Conservation (phyloP, 2,329 filamentous ascomycete genomes). For the Corynespora cassiicola region DNA sequence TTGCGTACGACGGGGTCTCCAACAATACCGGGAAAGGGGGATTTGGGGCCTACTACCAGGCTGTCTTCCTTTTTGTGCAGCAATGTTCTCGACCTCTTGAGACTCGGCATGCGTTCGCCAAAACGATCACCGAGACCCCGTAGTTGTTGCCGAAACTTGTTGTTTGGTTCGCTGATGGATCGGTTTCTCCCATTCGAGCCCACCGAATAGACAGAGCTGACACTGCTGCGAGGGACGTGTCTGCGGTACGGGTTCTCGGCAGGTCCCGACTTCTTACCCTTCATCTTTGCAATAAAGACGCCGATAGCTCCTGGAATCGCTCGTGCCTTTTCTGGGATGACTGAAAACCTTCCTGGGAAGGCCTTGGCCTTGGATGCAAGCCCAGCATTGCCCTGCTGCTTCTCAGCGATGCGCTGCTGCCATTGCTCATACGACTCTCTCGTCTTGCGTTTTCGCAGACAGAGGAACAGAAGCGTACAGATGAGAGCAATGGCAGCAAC, state of each 20-base stretch:
- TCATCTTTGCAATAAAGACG: conserved; percentile 33
- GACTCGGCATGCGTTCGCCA: conserved; percentile 35
- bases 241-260: conserved; percentile 34
- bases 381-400: conserved; percentile 18
- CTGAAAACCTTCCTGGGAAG: conserved; percentile 8
- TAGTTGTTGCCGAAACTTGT: conserved; percentile 25
- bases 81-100: conserved; percentile 37
- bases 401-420: conserved; percentile 23
- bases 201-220: conserved; percentile 41
- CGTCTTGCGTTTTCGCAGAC: conserved; percentile 38
- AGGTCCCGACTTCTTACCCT: conserved; percentile 33
- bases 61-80: conserved; percentile 39
- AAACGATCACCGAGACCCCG: conserved; percentile 35
- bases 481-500: conserved; percentile 40
- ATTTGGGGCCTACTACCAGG: conserved; percentile 22
- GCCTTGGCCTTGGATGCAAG: conserved; percentile 12
- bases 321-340: conserved; percentile 25
- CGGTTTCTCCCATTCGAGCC: conserved; percentile 27
- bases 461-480: conserved; percentile 39
- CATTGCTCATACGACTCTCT: conserved; percentile 18
- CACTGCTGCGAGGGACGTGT: conserved; percentile 35
- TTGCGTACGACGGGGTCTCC: conserved; percentile 30
- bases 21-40: conserved; percentile 35
- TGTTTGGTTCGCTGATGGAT: conserved; percentile 38
- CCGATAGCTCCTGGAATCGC: conserved; percentile 26